A percentile compares a stretch with the other conserved stretches of the same genome.
Conservation (phyloP, 805 yeast genomes). For the Cyberlindnera meyerae region DNA sequence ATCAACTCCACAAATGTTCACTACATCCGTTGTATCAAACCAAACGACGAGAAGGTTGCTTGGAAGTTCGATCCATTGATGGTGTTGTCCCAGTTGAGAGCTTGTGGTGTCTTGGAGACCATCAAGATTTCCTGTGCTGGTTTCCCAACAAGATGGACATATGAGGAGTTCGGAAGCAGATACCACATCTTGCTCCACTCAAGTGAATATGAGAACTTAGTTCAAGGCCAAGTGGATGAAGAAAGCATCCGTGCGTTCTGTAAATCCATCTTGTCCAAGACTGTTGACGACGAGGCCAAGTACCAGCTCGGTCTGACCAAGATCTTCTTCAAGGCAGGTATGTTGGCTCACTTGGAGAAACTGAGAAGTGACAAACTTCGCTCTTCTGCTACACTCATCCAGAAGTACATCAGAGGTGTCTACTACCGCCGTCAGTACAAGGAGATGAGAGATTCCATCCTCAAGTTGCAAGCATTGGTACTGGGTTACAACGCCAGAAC, state of each 20-base stretch:
- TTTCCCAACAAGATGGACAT: constrained; percentile 94
- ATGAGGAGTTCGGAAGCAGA: constrained; percentile 85
- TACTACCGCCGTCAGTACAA: constrained; percentile 58
- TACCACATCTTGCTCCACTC: constrained; percentile 81
- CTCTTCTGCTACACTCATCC: constrained; percentile 77
- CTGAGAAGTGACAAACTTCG: constrained; percentile 73
- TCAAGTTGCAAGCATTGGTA: constrained; percentile 52
- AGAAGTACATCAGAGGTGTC: constrained; percentile 69
- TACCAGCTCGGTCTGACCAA: constrained; percentile 91
- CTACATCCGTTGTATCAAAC: constrained; percentile 95
- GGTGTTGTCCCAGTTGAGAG: constrained; percentile 93
- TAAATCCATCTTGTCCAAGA: constrained; percentile 55
- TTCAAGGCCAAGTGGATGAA: constrained; percentile 46
- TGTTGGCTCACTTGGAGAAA: constrained; percentile 87
- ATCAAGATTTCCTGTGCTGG: constrained; percentile 97
- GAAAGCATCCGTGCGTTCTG: constrained; percentile 62
- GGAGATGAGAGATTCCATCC: constrained; percentile 49
- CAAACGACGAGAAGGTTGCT: constrained; percentile 88
- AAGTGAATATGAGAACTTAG: constrained; percentile 56
- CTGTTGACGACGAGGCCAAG: constrained; percentile 61
- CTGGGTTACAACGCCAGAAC: constrained; percentile 60
- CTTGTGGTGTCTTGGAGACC: constrained; percentile 98
- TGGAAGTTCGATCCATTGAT: constrained; percentile 94
- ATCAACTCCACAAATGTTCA: constrained; percentile 94
- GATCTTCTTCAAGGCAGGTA: constrained; percentile 94